A percentile compares a stretch with the other conserved stretches of the same genome.
phyloP scores from a whole-genome alignment of 345 rosid species.

The Streptanthus diversifolius region DNA sequence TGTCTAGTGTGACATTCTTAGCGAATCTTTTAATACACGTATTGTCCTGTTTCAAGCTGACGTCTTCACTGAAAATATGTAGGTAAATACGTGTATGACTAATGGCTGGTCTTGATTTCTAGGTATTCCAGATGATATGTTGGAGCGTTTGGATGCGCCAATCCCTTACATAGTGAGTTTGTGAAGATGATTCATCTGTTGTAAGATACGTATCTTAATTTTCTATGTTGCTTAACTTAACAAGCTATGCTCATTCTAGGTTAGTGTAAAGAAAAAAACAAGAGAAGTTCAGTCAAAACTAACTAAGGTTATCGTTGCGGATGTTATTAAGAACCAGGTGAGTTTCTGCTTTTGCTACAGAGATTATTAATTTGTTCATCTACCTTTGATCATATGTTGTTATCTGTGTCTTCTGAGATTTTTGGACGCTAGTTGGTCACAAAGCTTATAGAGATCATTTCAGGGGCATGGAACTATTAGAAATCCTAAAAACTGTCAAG shows the following conservation, averaged over 20 bases:
- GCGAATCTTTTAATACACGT: constrained; percentile 97
- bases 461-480: too few species aligned
- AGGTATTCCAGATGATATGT: constrained; percentile 97
- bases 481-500: too few species aligned
- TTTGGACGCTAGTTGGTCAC: too few species aligned
- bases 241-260: constrained; percentile 42
- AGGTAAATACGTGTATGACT: neutral
- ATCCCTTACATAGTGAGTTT: constrained; percentile 89
- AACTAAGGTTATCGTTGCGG: constrained; percentile 36
- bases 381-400: too few species aligned
- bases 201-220: neutral
- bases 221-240: constrained; percentile 7
- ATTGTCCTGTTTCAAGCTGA: constrained; percentile 8
- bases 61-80: neutral
- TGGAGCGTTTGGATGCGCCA: constrained; percentile 95
- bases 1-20: constrained; percentile 30
- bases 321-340: constrained; percentile 37
- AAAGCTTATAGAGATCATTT: too few species aligned
- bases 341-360: constrained; percentile 3
- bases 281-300: constrained; percentile 39
- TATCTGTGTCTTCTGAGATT: too few species aligned
- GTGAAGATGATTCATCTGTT: neutral
- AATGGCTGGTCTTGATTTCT: constrained; percentile 30
- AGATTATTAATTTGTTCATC: too few species aligned
- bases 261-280: constrained; percentile 89